Percentiles rank a stretch among this genome's conserved stretches.
Conservation (phyloP, 495 filamentous ascomycete genomes). For the Tuber indicum region DNA sequence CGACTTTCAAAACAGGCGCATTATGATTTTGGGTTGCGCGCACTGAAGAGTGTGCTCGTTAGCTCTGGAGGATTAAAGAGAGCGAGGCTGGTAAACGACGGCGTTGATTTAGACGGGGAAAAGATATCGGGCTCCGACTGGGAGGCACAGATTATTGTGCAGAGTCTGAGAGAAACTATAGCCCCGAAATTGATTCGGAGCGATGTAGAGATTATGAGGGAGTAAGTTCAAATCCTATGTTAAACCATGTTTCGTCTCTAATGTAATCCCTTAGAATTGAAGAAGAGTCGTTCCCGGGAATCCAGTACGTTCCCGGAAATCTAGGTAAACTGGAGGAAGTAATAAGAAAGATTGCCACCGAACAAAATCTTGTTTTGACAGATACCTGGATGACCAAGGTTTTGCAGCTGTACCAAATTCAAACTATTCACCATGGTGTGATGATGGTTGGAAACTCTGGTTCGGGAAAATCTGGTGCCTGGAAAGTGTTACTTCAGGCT, state of each 20-base stretch:
- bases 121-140: constrained; percentile 49
- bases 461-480: constrained; percentile 87
- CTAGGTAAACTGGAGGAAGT: constrained; percentile 69
- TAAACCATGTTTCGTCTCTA: constrained; percentile 1
- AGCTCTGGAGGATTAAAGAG: constrained; percentile 95
- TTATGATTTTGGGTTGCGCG: constrained; percentile 97
- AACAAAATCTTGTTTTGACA: constrained; percentile 76
- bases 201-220: constrained; percentile 81
- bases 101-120: constrained; percentile 46
- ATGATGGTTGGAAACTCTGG: constrained; percentile 99
- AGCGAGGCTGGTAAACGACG: constrained; percentile 57
- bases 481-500: constrained; percentile 89
- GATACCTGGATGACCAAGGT: constrained; percentile 96
- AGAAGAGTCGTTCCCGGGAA: constrained; percentile 77
- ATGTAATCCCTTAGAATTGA: constrained; percentile 53
- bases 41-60: constrained; percentile 94
- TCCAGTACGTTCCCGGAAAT: constrained; percentile 85
- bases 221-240: constrained; percentile 19
- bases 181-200: constrained; percentile 89
- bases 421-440: constrained; percentile 94
- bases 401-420: constrained; percentile 93
- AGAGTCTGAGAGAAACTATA: constrained; percentile 97
- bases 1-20: constrained; percentile 90
- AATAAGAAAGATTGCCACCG: constrained; percentile 72
- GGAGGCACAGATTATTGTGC: constrained; percentile 97